Percentiles rank a stretch among this genome's conserved stretches.
Conservation (phyloP, 768 basidiomycete species). For the Roridomyces roridus region DNA sequence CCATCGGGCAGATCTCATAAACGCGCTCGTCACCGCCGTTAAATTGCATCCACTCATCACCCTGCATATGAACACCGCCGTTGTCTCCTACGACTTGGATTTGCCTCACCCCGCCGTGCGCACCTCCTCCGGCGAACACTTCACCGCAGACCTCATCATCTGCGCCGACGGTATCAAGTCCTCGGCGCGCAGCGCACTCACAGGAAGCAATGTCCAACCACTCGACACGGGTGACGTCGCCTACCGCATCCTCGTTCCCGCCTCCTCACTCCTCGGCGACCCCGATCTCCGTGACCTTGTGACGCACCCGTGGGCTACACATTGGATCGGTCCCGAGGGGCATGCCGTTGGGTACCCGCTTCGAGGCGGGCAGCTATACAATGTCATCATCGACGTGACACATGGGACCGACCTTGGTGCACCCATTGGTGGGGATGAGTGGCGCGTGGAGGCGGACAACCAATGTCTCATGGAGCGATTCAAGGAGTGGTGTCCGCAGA, state of each 20-base stretch:
- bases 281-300: slow-evolving; percentile 24
- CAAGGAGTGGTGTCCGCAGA: slow-evolving; percentile 17
- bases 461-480: slow-evolving; percentile 13
- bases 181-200: no score
- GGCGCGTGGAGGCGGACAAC: slow-evolving; percentile 22
- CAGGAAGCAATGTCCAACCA: no score
- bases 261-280: slow-evolving; percentile 23
- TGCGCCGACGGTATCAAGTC: no score
- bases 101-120: slow-evolving; percentile 37
- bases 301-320: slow-evolving; percentile 20
- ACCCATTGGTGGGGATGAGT: slow-evolving; percentile 20
- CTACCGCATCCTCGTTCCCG: slow-evolving; percentile 30
- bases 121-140: slow-evolving; percentile 39
- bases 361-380: slow-evolving; percentile 19
- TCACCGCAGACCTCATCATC: slow-evolving; percentile 41
- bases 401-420: slow-evolving; percentile 19
- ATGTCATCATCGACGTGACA: slow-evolving; percentile 25
- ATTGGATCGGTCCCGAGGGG: slow-evolving; percentile 30
- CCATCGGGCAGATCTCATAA: slow-evolving; percentile 49
- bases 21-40: slow-evolving; percentile 35
- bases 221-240: slow-evolving; percentile 40
- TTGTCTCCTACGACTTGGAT: slow-evolving; percentile 28
- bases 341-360: slow-evolving; percentile 29
- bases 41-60: slow-evolving; percentile 32
- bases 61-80: slow-evolving; percentile 33